Percentiles rank a stretch among this genome's conserved stretches.
Evolutionary conservation across 768 basidiomycete species (phyloP).

Genomic region (Paxillus involutus): DNA sequence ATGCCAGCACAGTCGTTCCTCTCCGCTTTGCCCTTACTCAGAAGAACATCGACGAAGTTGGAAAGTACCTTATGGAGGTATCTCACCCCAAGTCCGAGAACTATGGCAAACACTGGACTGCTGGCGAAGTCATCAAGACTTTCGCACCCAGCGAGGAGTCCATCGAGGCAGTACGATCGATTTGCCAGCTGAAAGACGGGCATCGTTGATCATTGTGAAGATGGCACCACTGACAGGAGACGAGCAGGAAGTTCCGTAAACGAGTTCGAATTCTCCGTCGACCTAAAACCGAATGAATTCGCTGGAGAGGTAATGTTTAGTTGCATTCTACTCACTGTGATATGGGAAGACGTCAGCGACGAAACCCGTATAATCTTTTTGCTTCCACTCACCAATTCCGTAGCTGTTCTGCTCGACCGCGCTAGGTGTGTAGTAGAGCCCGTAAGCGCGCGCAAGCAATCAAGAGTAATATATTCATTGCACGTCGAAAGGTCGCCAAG

Average conservation of each 20-base stretch:
- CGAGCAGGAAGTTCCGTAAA: slow-evolving; percentile 34
- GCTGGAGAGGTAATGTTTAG: not conserved
- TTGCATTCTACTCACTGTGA: slow-evolving; percentile 14
- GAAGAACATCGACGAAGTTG: slow-evolving; percentile 28
- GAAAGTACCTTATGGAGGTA: slow-evolving; percentile 30
- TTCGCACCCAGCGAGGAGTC: slow-evolving; percentile 30
- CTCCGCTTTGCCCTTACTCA: slow-evolving; percentile 34
- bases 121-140: slow-evolving; percentile 21
- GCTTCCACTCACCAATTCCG: slow-evolving; percentile 25
- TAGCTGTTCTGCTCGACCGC: slow-evolving; percentile 23
- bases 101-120: slow-evolving; percentile 34
- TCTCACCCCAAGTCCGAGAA: slow-evolving; percentile 32
- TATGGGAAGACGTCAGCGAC: not conserved
- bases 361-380: not conserved
- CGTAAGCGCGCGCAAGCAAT: slow-evolving; percentile 31
- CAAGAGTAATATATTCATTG: slow-evolving; percentile 29
- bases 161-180: slow-evolving; percentile 21
- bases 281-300: slow-evolving; percentile 22
- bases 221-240: slow-evolving; percentile 32
- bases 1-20: slow-evolving; percentile 26
- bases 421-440: slow-evolving; percentile 11
- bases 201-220: slow-evolving; percentile 38
- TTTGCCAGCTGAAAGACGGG: slow-evolving; percentile 32
- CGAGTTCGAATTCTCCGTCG: slow-evolving; percentile 33
- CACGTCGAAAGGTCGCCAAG: slow-evolving; percentile 19